These are phyloP conservation scores for Cercospora brassicicola DNA, from an alignment of 2,329 filamentous ascomycete genomes.

Conservation along the genomic window DNA sequence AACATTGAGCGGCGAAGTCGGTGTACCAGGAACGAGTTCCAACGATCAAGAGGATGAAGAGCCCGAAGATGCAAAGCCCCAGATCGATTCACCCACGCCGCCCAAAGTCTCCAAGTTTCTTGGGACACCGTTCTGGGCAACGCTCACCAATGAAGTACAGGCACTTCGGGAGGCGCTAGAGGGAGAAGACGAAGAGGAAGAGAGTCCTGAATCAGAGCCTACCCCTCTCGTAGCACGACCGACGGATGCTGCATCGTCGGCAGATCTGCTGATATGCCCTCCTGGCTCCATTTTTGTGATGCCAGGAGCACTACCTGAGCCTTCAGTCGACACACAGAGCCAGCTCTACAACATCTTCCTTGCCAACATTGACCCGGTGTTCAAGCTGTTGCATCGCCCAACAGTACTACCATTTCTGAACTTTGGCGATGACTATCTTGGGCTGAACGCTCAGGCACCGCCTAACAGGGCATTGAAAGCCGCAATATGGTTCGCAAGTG, in stretches of 20 bases:
- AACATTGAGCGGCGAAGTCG: slow-evolving; percentile 24
- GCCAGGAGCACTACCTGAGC: slow-evolving; percentile 34
- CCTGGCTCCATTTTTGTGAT: slow-evolving; percentile 36
- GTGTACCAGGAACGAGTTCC: background rate
- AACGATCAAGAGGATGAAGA: background rate
- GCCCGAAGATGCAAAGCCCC: background rate
- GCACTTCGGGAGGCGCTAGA: slow-evolving; percentile 37
- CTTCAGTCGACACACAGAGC: slow-evolving; percentile 19
- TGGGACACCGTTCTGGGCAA: slow-evolving; percentile 36
- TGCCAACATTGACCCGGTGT: slow-evolving; percentile 35
- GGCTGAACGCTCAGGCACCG: slow-evolving; percentile 25
- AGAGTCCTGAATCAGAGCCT: background rate
- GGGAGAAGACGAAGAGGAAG: slow-evolving; percentile 28
- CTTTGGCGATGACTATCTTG: slow-evolving; percentile 30
- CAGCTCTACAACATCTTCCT: slow-evolving; percentile 31
- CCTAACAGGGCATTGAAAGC: slow-evolving; percentile 33
- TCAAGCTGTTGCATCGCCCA: slow-evolving; percentile 35
- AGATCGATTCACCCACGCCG: background rate
- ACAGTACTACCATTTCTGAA: slow-evolving; percentile 31
- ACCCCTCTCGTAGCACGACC: background rate
- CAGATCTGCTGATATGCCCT: slow-evolving; percentile 35
- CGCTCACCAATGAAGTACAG: slow-evolving; percentile 36
- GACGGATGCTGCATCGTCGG: slow-evolving; percentile 2
- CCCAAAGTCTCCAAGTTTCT: slow-evolving; percentile 31
- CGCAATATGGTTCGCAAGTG: slow-evolving; percentile 36